phyloP scores from a whole-genome alignment of 176 grass and related monocot genomes.

The Eremochloa ophiuroides region DNA sequence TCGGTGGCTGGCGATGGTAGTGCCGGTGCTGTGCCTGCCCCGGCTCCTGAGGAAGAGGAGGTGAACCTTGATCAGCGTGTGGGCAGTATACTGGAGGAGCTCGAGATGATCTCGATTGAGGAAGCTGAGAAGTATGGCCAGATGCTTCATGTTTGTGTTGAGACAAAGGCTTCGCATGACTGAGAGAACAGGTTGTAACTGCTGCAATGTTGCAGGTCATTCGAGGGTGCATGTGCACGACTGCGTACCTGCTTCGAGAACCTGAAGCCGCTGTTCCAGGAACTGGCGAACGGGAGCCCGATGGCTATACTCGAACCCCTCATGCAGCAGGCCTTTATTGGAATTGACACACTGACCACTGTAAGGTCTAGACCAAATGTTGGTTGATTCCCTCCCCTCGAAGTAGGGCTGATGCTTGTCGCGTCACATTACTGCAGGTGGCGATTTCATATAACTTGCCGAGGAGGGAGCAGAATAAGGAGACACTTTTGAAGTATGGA shows the following conservation, averaged over 20 bases:
- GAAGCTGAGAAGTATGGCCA: constrained; percentile 79
- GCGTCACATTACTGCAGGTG: constrained; percentile 37
- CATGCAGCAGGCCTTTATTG: constrained; percentile 71
- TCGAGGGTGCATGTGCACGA: constrained; percentile 61
- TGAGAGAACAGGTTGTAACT: constrained; percentile 11
- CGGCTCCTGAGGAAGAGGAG: constrained; percentile 34
- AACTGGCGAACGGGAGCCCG: constrained; percentile 48
- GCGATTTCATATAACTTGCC: constrained; percentile 46
- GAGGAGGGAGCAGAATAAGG: constrained; percentile 67
- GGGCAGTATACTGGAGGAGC: constrained; percentile 79
- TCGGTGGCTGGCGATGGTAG: constrained; percentile 16
- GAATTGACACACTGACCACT: constrained; percentile 54
- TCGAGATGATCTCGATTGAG: constrained; percentile 86
- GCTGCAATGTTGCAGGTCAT: constrained; percentile 62
- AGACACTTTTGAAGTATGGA: constrained; percentile 58
- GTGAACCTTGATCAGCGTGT: constrained; percentile 73
- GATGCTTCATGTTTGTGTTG: constrained; percentile 1
- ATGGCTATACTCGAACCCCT: constrained; percentile 69
- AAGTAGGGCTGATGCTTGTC: constrained; percentile 5
- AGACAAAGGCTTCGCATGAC: background rate
- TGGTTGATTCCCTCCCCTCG: background rate
- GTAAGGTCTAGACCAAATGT: constrained; percentile 43
- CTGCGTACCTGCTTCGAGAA: constrained; percentile 68
- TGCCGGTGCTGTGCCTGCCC: background rate
- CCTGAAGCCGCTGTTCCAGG: constrained; percentile 66